phyloP scores from a whole-genome alignment of 1,139 yeast genomes.

The Hanseniaspora sp. region DNA sequence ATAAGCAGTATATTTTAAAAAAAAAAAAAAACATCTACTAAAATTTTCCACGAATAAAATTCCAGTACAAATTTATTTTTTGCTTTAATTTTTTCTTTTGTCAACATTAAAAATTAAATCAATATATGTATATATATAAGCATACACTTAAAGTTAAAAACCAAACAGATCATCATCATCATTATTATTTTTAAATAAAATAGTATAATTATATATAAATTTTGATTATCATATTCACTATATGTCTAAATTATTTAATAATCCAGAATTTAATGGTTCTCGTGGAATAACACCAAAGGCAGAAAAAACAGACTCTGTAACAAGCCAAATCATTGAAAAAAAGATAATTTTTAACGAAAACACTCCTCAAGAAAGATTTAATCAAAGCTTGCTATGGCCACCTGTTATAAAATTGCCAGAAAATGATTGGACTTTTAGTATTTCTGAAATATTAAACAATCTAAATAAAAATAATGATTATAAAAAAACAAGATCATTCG shows the following conservation, averaged over 20 bases:
- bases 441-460: conserved; percentile 26
- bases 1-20: not conserved
- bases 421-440: conserved; percentile 27
- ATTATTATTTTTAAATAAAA: too few species aligned
- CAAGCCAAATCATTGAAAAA: conserved; percentile 2
- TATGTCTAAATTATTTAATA: too few species aligned
- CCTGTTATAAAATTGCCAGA: conserved; percentile 27
- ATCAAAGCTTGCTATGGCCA: conserved; percentile 27
- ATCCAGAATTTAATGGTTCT: too few species aligned
- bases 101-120: too few species aligned
- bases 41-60: too few species aligned
- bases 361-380: conserved; percentile 13
- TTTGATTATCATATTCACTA: too few species aligned
- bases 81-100: too few species aligned
- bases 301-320: not conserved
- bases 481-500: conserved; percentile 27
- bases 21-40: too few species aligned
- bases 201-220: too few species aligned
- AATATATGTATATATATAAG: too few species aligned
- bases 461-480: conserved; percentile 22
- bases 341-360: conserved; percentile 13
- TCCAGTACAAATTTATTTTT: too few species aligned
- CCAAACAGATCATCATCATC: not conserved
- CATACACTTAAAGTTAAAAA: not conserved
- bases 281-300: too few species aligned